These are phyloP conservation scores for Claviceps purpurea DNA, from an alignment of 2,329 filamentous ascomycete genomes.

Conservation along the genomic window DNA sequence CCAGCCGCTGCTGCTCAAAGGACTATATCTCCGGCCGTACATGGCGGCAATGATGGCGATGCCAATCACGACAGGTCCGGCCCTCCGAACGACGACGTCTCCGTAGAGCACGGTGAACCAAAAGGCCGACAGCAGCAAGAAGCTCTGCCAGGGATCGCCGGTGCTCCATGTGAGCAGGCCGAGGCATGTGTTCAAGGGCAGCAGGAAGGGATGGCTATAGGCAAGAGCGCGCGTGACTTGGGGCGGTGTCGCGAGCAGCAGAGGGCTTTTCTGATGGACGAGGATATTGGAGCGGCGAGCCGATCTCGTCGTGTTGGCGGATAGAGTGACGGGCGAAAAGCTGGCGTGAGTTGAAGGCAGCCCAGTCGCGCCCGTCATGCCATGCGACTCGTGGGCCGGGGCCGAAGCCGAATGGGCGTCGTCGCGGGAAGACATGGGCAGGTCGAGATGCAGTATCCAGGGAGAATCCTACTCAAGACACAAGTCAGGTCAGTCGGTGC, in stretches of 20 bases:
- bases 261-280: constrained; percentile 90
- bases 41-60: constrained; percentile 73
- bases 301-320: constrained; percentile 45
- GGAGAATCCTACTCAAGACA: constrained; percentile 24
- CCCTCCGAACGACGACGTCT: constrained; percentile 65
- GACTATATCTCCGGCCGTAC: constrained; percentile 83
- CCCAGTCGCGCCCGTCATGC: constrained; percentile 22
- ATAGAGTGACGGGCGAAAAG: constrained; percentile 76
- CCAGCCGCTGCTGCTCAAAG: constrained; percentile 75
- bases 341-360: constrained; percentile 65
- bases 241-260: constrained; percentile 85
- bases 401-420: constrained; percentile 20
- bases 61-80: constrained; percentile 74
- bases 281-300: constrained; percentile 78
- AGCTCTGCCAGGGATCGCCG: constrained; percentile 92
- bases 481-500: background rate
- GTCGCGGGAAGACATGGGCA: constrained; percentile 26
- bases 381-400: constrained; percentile 18
- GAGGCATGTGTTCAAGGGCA: constrained; percentile 73
- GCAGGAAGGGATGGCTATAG: constrained; percentile 87
- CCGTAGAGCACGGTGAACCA: constrained; percentile 83
- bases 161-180: constrained; percentile 90
- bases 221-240: constrained; percentile 88
- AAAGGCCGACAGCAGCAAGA: constrained; percentile 70
- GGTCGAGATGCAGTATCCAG: constrained; percentile 35